Base-by-base conservation (phyloP, 1,284 basidiomycete genomes). In the Naganishia sp. region DNA sequence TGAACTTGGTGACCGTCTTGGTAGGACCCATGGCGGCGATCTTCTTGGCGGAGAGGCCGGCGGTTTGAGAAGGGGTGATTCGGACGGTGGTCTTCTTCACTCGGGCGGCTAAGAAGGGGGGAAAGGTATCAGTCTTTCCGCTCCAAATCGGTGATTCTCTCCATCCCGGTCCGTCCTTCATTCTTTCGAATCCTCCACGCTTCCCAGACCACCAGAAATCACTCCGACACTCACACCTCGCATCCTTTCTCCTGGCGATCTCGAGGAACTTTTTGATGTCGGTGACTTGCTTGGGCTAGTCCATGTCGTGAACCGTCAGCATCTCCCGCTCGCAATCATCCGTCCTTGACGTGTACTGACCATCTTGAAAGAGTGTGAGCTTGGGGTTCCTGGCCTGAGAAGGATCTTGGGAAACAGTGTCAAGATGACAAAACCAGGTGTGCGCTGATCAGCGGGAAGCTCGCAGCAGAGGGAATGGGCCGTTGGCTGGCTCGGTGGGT, bases 231-330 rank as follows among this genome's bases (percentile, higher is more conserved):
- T 71, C 65, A 84, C 83, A 79, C 71, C 79, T 81, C 65, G 85
- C 85, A 80, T 86, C 85, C 82, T 84, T 84, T 76, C 85, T 88
- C 83, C 89, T 88, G 69, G 95, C 90, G 80, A 95, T 93, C 84
- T 93, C 90, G 82, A 99, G 90, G 86, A 99, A 98, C 81, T 92
- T 85, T 86, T 99, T 99, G 86, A 99, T 98, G 83, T 99, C 95
- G 76, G 86, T 86, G 83, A 99, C 88, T 87, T 98, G 92, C 84
- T 96, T 92, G 71, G 95, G 94, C 95, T 97, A 79, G 35, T 39
- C 32, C 43, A 50, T 32, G 51, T 39, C 47, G 47, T 6, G 35
- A 63, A 42, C 52, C 32, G 52, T 56, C 21, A 67, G 53, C 31
- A 50, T 39, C 13, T 39, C 35, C 35, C 28, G 46, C 39, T 35